Percentiles rank a stretch among this genome's conserved stretches.
Evolutionary conservation across 805 yeast species (phyloP).

Genomic region (Yarrowia osloensis): DNA sequence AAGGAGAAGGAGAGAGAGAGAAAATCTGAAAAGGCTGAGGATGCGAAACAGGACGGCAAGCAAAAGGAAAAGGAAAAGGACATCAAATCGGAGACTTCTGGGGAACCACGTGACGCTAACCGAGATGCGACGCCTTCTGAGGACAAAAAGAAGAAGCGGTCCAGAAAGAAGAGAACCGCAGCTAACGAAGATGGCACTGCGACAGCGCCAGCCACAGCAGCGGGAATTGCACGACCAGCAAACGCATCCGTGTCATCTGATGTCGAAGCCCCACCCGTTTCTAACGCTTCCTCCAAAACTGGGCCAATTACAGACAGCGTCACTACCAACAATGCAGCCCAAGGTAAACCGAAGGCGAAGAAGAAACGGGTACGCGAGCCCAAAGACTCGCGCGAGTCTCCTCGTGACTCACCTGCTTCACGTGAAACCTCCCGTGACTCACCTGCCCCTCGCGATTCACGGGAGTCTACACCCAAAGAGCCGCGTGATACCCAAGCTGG

Average conservation of each 20-base stretch:
- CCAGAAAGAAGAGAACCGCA: constrained; percentile 3
- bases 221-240: background rate
- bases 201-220: background rate
- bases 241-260: background rate
- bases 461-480: background rate
- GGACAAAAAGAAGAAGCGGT: constrained; percentile 15
- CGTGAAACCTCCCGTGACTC: background rate
- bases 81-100: background rate
- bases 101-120: background rate
- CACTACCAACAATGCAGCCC: background rate
- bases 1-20: background rate
- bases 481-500: background rate
- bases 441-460: background rate
- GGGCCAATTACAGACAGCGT: background rate
- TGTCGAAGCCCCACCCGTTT: background rate
- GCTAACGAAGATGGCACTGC: background rate
- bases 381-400: background rate
- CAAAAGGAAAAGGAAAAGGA: background rate
- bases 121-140: constrained; percentile 3
- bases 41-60: background rate
- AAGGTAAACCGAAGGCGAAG: background rate
- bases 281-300: background rate
- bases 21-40: background rate
- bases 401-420: background rate
- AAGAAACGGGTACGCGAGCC: background rate